Percentiles rank a stretch among this genome's conserved stretches.
phyloP scores from a whole-genome alignment of 2,329 filamentous ascomycete species.

The Colletotrichum neosansevieriae region DNA sequence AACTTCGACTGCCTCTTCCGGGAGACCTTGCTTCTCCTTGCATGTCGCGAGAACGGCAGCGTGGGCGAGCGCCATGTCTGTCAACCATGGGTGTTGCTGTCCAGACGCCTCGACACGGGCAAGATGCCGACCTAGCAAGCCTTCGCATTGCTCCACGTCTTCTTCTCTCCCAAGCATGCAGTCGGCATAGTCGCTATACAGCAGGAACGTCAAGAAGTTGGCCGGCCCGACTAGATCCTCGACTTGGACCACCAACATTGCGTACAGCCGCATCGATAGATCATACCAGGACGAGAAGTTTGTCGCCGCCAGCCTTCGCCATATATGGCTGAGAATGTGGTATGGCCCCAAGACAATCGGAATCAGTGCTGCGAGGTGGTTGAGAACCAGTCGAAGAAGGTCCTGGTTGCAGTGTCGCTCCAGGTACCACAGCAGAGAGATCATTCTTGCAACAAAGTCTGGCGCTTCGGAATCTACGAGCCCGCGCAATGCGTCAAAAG shows the following conservation, averaged over 20 bases:
- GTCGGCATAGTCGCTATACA: slow-evolving; percentile 52
- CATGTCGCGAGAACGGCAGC: slow-evolving; percentile 47
- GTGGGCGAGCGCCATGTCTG: slow-evolving; percentile 49
- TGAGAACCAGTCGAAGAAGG: slow-evolving; percentile 48
- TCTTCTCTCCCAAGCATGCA: slow-evolving; percentile 47
- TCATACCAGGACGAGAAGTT: slow-evolving; percentile 51
- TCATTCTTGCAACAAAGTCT: slow-evolving; percentile 49
- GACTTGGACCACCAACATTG: slow-evolving; percentile 47
- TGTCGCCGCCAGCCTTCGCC: slow-evolving; percentile 47
- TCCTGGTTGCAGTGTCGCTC: slow-evolving; percentile 50
- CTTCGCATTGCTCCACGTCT: slow-evolving; percentile 45
- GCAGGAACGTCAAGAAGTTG: slow-evolving; percentile 49
- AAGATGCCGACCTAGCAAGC: slow-evolving; percentile 47
- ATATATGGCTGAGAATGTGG: slow-evolving; percentile 49
- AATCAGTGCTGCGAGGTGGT: slow-evolving; percentile 48
- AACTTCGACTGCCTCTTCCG: slow-evolving; percentile 48
- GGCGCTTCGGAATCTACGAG: slow-evolving; percentile 50
- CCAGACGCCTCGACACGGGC: slow-evolving; percentile 47
- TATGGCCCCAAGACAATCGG: slow-evolving; percentile 47
- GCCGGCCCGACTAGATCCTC: slow-evolving; percentile 49
- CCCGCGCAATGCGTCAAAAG: slow-evolving; percentile 51
- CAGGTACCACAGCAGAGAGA: slow-evolving; percentile 52
- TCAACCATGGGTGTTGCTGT: slow-evolving; percentile 47
- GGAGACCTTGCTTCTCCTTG: slow-evolving; percentile 47
- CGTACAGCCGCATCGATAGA: slow-evolving; percentile 49